Evolutionary conservation across 257 asterid species (phyloP), one percentile per base, ranked within the genome.

Genomic region (Linaria vulgaris): DNA sequence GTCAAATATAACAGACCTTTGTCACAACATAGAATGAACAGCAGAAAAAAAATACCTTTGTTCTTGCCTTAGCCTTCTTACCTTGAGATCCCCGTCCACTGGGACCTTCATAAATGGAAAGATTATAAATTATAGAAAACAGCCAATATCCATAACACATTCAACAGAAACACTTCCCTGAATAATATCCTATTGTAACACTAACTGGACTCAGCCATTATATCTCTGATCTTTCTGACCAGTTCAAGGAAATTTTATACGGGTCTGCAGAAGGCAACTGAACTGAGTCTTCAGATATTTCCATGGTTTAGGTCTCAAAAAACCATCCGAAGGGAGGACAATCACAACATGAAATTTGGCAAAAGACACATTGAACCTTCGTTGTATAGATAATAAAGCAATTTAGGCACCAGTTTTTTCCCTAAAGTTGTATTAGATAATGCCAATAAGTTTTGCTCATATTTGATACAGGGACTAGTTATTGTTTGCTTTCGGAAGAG

Each of bases 71-170:
- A 61, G 82, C 57, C 70, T 74, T 84, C 83, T 80, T 84, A 71
- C 85, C 64, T 72, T 79, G 96, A 73, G 96, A 71, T 75, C 81
- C 92, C 72, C 69, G 87, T 64, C 80, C 94, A 75, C 73, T 86
- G 66, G 90, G 69, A 64, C 77, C 97, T 92, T 77, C 52, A 60
- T 20, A n/a, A 46, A 43, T 23, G 46, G 56, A 27, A 45, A 64
- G 44, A 51, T 23, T 59, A n/a, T 23, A 22, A 45, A 64, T 51
- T 25, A 31, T 63, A 64, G 41, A 22, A 37, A 12, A 53, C 6
- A 57, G 15, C 16, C 53, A 49, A 37, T 19, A 19, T 45, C 59
- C 59, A 37, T 31, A 63, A 44, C 34, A 64, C 72, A 39, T 31
- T 14, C 65, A 53, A 22, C 22, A 46, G 17, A 62, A 41, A 0